A percentile compares a stretch with the other conserved stretches of the same genome.
Evolutionary conservation across 1,284 basidiomycete genomes (phyloP).

Genomic region (Gymnopus androsaceus): DNA sequence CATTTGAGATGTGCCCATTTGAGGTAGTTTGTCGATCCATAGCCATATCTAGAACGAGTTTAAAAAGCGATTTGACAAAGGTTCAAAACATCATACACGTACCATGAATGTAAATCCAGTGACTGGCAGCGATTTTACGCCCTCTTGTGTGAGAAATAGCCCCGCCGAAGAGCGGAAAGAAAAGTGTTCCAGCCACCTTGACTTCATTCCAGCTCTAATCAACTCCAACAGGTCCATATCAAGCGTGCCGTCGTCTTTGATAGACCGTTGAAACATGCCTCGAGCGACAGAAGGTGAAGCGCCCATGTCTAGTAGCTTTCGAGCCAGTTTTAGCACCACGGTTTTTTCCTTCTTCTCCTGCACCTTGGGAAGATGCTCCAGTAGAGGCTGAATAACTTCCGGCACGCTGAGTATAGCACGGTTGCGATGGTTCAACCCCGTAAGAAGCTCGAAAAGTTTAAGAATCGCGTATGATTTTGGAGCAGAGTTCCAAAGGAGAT

Average conservation of each 20-base stretch:
- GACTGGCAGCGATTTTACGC: conserved; percentile 50
- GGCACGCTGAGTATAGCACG: too few species aligned
- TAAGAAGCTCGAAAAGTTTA: too few species aligned
- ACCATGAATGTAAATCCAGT: conserved; percentile 75
- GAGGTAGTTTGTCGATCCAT: conserved; percentile 61
- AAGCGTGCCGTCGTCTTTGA: conserved; percentile 47
- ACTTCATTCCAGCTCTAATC: conserved; percentile 65
- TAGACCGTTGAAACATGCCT: conserved; percentile 58
- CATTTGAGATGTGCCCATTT: conserved; percentile 34
- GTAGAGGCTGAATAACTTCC: too few species aligned
- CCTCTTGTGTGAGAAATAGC: conserved; percentile 46
- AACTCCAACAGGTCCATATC: conserved; percentile 69
- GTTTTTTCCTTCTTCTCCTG: conserved; percentile 55
- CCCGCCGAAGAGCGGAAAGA: conserved; percentile 60
- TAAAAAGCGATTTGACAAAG: conserved; percentile 3
- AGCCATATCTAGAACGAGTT: conserved; percentile 58
- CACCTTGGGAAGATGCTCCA: too few species aligned
- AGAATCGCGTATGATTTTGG: too few species aligned
- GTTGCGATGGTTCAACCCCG: too few species aligned
- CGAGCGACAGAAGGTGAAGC: conserved; percentile 61
- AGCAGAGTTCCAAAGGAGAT: too few species aligned
- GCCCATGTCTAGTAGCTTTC: conserved; percentile 70
- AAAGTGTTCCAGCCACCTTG: conserved; percentile 74
- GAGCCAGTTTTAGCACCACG: conserved; percentile 59
- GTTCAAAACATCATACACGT: conserved; percentile 17